A percentile compares a stretch with the other conserved stretches of the same genome.
Evolutionary conservation across 805 yeast genomes (phyloP).

Genomic region (Lachancea thermotolerans): DNA sequence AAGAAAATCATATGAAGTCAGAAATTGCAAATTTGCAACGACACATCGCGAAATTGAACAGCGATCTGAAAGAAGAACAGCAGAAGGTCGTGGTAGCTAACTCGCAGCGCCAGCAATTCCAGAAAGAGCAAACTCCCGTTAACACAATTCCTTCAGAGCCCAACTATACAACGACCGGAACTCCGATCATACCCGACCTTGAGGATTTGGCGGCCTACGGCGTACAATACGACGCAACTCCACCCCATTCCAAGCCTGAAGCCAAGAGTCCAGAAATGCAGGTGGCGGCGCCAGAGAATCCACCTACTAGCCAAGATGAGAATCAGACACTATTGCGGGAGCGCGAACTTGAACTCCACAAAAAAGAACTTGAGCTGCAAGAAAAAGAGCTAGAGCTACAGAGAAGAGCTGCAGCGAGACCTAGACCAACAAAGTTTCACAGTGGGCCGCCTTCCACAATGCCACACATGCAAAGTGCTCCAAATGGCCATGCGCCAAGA

Average conservation of each 20-base stretch:
- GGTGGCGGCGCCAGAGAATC: not conserved
- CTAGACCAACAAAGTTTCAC: slow-evolving; percentile 3
- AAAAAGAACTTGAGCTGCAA: slow-evolving; percentile 30
- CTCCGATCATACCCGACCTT: not conserved
- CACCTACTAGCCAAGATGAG: slow-evolving; percentile 13
- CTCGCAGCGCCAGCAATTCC: slow-evolving; percentile 6
- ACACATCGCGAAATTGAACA: slow-evolving; percentile 1
- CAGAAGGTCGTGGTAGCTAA: not conserved
- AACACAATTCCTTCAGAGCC: not conserved
- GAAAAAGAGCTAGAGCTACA: slow-evolving; percentile 30
- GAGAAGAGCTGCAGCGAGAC: slow-evolving; percentile 18
- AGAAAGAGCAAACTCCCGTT: slow-evolving; percentile 25
- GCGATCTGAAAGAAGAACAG: slow-evolving; percentile 1
- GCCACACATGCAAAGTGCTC: not conserved
- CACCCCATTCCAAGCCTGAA: slow-evolving; percentile 6
- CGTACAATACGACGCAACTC: not conserved
- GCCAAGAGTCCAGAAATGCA: too few relatives aligned
- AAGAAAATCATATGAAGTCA: not conserved
- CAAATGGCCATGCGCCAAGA: slow-evolving; percentile 10
- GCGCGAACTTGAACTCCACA: slow-evolving; percentile 29
- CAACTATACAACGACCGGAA: not conserved
- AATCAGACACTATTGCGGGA: slow-evolving; percentile 18
- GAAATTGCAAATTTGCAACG: slow-evolving; percentile 2
- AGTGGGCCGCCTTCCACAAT: slow-evolving; percentile 15
- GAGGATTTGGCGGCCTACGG: not conserved